A percentile compares a stretch with the other conserved stretches of the same genome.
phyloP scores from a whole-genome alignment of 176 grass and related monocot genomes.

The Dactylis glomerata region DNA sequence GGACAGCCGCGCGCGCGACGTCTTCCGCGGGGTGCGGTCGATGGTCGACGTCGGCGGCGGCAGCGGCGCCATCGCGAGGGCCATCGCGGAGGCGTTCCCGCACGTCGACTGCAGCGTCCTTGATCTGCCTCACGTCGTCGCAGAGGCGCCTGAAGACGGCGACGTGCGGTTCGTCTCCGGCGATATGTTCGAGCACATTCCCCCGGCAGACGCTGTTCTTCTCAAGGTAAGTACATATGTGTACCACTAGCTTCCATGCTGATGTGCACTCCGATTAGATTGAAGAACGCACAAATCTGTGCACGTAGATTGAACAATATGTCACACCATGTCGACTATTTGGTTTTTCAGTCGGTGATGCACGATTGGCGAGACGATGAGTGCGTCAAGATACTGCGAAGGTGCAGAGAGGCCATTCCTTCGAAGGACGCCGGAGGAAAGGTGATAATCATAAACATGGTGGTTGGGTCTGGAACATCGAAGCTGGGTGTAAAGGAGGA shows the following conservation, averaged over 20 bases:
- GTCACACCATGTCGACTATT: background rate
- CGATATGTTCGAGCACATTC: background rate
- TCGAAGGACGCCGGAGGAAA: slow-evolving; percentile 23
- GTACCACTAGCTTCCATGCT: background rate
- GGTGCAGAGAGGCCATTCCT: slow-evolving; percentile 43
- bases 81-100: slow-evolving; percentile 33
- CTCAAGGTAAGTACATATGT: background rate
- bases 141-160: background rate
- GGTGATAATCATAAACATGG: slow-evolving; percentile 41
- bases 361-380: slow-evolving; percentile 44
- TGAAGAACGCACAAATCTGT: background rate
- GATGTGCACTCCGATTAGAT: background rate
- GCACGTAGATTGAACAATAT: background rate
- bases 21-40: slow-evolving; percentile 20
- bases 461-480: background rate
- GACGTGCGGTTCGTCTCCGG: slow-evolving; percentile 34
- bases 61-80: slow-evolving; percentile 8
- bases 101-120: slow-evolving; percentile 35
- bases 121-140: slow-evolving; percentile 33
- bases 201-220: slow-evolving; percentile 1
- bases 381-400: slow-evolving; percentile 38
- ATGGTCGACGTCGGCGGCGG: slow-evolving; percentile 46
- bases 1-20: background rate
- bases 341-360: slow-evolving; percentile 20
- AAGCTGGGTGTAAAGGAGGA: too few relatives aligned